phyloP scores from a whole-genome alignment of 2,329 filamentous ascomycete genomes.

The Graphium sp. region DNA sequence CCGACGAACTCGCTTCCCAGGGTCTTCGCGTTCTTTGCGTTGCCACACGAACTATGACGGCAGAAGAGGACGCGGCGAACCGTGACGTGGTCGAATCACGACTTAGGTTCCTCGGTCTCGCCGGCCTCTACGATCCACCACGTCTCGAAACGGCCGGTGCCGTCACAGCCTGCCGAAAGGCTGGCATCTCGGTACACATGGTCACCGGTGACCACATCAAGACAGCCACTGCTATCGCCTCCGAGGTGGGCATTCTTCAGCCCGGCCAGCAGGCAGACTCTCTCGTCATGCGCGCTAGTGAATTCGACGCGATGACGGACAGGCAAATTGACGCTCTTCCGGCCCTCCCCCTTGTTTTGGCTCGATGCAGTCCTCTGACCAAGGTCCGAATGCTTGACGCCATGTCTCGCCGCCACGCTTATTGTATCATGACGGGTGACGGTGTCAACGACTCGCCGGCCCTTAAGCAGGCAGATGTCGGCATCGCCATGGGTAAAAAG shows the following conservation, averaged over 20 bases:
- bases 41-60: conserved; percentile 29
- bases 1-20: conserved; percentile 39
- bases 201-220: conserved; percentile 53
- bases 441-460: conserved; percentile 63
- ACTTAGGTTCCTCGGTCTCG: conserved; percentile 50
- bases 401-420: conserved; percentile 49
- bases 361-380: conserved; percentile 51
- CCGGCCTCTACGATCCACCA: conserved; percentile 58
- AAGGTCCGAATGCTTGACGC: conserved; percentile 65
- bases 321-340: conserved; percentile 45
- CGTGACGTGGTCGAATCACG: conserved; percentile 37
- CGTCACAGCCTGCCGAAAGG: conserved; percentile 38
- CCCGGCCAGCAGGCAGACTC: conserved; percentile 18
- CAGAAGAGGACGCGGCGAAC: conserved; percentile 19
- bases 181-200: conserved; percentile 53
- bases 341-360: conserved; percentile 48
- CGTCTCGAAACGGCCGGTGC: conserved; percentile 47
- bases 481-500: conserved; percentile 57
- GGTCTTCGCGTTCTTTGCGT: conserved; percentile 55
- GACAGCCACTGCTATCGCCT: conserved; percentile 48
- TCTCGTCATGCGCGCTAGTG: conserved; percentile 42
- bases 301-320: conserved; percentile 46
- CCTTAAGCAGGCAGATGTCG: conserved; percentile 56
- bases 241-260: conserved; percentile 45
- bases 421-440: conserved; percentile 61